Percentiles rank a stretch among this genome's conserved stretches.
Evolutionary conservation across 257 asterid species (phyloP).

Genomic region (Solanum peruvianum): DNA sequence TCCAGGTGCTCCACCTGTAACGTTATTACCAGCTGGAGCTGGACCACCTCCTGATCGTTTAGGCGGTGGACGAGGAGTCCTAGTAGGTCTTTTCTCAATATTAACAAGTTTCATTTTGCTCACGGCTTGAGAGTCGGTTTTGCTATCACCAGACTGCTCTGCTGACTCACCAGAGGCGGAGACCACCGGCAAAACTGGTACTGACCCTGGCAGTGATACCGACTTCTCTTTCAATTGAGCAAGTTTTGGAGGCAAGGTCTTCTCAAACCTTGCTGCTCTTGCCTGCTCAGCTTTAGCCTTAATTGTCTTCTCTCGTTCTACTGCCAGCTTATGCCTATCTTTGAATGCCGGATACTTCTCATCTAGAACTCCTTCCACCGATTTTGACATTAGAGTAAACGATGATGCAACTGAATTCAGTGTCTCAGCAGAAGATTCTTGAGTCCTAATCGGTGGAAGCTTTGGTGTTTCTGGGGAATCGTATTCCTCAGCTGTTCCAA

Average conservation of each 20-base stretch:
- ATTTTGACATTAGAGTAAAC: constrained; percentile 76
- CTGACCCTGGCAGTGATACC: neutral
- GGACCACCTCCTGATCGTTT: constrained; percentile 42
- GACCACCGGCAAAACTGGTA: neutral
- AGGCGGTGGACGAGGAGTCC: constrained; percentile 89
- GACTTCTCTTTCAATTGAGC: constrained; percentile 65
- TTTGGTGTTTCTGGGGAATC: constrained; percentile 49
- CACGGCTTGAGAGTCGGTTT: constrained; percentile 37
- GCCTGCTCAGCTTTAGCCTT: constrained; percentile 90
- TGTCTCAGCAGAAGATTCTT: constrained; percentile 17
- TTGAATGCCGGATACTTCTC: constrained; percentile 86
- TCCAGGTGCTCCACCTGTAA: constrained; percentile 25
- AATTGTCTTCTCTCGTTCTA: constrained; percentile 71
- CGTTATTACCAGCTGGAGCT: constrained; percentile 12
- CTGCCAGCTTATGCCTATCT: constrained; percentile 85
- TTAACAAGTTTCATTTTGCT: constrained; percentile 68
- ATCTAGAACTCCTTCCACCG: constrained; percentile 79
- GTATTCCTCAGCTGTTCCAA: constrained; percentile 58
- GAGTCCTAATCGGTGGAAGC: constrained; percentile 13
- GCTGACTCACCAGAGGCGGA: constrained; percentile 40
- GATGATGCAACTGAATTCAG: constrained; percentile 61
- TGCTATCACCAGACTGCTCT: constrained; percentile 35
- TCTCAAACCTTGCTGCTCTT: constrained; percentile 69
- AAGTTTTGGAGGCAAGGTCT: constrained; percentile 71
- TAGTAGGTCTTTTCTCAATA: constrained; percentile 73